Conservation (phyloP, 305 asterid species). For the Rubia tinctorum region DNA sequence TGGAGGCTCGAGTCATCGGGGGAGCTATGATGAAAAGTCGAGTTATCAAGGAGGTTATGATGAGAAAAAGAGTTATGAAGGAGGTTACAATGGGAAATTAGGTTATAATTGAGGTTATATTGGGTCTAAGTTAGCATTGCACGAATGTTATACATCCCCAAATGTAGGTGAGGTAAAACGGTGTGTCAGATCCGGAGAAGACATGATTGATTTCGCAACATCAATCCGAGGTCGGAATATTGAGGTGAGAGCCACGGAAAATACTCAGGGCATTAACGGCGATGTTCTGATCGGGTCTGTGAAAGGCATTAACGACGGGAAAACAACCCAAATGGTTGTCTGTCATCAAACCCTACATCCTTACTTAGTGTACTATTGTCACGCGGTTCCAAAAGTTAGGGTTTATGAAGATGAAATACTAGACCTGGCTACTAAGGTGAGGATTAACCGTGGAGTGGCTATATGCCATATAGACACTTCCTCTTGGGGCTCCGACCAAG, state of each 20-base stretch:
- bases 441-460: constrained; percentile 71
- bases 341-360: constrained; percentile 87
- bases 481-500: constrained; percentile 74
- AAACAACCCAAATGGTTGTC: constrained; percentile 61
- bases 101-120: neutral
- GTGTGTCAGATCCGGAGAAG: constrained; percentile 61
- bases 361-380: constrained; percentile 73
- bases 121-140: constrained; percentile 18
- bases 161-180: constrained; percentile 58
- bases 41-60: neutral
- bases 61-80: neutral
- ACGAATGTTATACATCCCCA: constrained; percentile 56
- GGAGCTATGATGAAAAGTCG: neutral
- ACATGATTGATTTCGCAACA: constrained; percentile 72
- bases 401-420: constrained; percentile 74
- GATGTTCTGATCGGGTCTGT: constrained; percentile 42
- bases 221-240: constrained; percentile 51
- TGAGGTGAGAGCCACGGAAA: constrained; percentile 43
- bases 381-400: constrained; percentile 84
- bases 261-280: constrained; percentile 34
- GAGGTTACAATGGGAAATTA: neutral
- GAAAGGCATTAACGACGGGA: constrained; percentile 56
- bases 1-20: neutral
- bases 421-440: constrained; percentile 43
- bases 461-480: constrained; percentile 78